Percentiles rank a stretch among this genome's conserved stretches.
These are phyloP conservation scores for Borovskyia barvae DNA, from an alignment of 208 protist species.

Conservation along the genomic window DNA sequence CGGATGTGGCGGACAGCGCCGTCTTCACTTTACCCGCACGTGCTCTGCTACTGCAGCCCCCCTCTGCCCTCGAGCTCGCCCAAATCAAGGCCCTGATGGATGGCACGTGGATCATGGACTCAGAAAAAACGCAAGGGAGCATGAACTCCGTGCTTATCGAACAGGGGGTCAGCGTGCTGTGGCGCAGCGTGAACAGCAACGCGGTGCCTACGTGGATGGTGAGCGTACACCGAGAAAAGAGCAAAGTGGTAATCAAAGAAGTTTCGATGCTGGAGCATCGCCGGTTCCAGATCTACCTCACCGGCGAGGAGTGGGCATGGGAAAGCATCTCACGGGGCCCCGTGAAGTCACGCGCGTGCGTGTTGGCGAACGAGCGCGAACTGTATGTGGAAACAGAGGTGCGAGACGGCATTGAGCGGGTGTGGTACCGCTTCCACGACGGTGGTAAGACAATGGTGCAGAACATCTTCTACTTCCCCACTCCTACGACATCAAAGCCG, in stretches of 20 bases:
- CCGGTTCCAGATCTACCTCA: conserved; percentile 14
- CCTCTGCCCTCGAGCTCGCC: conserved; percentile 31
- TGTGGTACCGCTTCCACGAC: conserved; percentile 37
- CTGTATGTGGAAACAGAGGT: conserved; percentile 51
- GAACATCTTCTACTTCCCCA: conserved; percentile 30
- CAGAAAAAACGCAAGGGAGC: conserved; percentile 28
- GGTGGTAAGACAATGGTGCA: conserved; percentile 39
- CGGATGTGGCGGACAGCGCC: conserved; percentile 10
- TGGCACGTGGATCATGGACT: conserved; percentile 46
- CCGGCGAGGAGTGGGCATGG: conserved; percentile 33
- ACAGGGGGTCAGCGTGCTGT: conserved; percentile 45
- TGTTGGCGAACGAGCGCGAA: conserved; percentile 31
- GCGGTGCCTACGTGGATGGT: conserved; percentile 22
- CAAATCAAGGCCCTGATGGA: conserved; percentile 45
- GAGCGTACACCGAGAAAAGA: conserved; percentile 22
- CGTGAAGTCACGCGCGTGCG: conserved; percentile 35
- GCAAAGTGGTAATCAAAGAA: conserved; percentile 19
- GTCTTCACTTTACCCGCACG: conserved; percentile 18
- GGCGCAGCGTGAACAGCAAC: conserved; percentile 44
- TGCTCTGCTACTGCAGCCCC: conserved; percentile 13
- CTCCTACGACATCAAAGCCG: conserved; percentile 9
- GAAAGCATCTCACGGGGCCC: conserved; percentile 29
- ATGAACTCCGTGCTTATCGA: conserved; percentile 36
- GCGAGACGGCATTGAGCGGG: conserved; percentile 34
- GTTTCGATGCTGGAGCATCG: conserved; percentile 25